These are phyloP conservation scores for Pontederia crassipes DNA, from an alignment of 176 grass and related monocot species.

Conservation along the genomic window DNA sequence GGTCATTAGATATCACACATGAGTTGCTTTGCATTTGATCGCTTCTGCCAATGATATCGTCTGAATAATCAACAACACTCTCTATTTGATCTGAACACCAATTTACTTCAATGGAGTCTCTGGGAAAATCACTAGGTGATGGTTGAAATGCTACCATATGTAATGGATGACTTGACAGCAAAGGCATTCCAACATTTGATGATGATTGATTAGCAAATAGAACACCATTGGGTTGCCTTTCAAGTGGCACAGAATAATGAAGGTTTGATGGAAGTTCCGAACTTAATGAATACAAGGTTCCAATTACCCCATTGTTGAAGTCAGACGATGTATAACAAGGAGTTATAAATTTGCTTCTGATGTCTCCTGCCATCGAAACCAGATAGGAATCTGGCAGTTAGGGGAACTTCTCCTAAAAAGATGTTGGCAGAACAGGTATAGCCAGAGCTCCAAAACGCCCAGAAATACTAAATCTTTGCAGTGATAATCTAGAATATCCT, in stretches of 20 bases:
- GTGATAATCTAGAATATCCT: neutral
- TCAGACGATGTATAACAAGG: neutral
- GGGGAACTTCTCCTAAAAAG: neutral
- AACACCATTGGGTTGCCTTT: conserved; percentile 13
- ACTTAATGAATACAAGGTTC: conserved; percentile 1
- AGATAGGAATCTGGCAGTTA: neutral
- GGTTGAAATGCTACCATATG: conserved; percentile 11
- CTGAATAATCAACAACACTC: conserved; percentile 32
- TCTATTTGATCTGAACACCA: conserved; percentile 35
- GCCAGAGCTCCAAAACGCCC: neutral
- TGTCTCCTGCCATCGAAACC: neutral
- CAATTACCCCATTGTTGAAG: neutral
- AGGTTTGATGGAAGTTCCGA: conserved; percentile 26
- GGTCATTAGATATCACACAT: conserved; percentile 34
- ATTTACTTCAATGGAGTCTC: conserved; percentile 18
- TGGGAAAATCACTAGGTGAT: conserved; percentile 13
- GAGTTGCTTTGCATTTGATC: conserved; percentile 29
- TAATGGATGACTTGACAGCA: conserved; percentile 13
- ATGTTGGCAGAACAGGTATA: neutral
- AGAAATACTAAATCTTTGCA: neutral
- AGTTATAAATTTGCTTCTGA: neutral
- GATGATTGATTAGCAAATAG: conserved; percentile 16
- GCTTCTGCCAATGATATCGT: conserved; percentile 20
- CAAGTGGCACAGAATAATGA: conserved; percentile 13
- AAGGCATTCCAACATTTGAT: conserved; percentile 16